Evolutionary conservation across 2,329 filamentous ascomycete genomes (phyloP).

Genomic region (Pseudogymnoascus sp.): DNA sequence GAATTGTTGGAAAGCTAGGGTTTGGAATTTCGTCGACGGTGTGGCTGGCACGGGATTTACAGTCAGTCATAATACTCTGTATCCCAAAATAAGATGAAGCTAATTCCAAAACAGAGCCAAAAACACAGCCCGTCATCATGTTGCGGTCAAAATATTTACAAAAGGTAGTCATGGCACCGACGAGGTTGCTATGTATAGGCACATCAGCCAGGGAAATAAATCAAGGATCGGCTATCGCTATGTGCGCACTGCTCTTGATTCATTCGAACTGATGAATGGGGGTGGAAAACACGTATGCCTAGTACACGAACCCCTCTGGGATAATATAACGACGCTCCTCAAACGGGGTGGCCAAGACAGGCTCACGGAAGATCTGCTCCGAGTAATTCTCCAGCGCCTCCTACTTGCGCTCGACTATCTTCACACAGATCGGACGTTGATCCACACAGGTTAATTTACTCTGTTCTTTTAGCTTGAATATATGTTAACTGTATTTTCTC

Average conservation of each 20-base stretch:
- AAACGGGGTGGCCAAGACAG: conserved; percentile 32
- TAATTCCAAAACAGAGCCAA: conserved; percentile 14
- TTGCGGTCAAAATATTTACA: conserved; percentile 18
- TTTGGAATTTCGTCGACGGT: conserved; percentile 17
- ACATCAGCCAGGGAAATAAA: conserved; percentile 25
- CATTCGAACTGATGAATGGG: conserved; percentile 31
- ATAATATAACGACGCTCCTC: conserved; percentile 35
- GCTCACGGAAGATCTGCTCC: conserved; percentile 31
- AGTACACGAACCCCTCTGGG: conserved; percentile 36
- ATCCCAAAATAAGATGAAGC: neutral
- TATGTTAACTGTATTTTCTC: conserved; percentile 15
- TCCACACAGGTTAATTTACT: conserved; percentile 36
- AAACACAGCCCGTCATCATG: neutral
- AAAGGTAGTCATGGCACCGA: conserved; percentile 11
- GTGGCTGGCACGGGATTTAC: conserved; percentile 14
- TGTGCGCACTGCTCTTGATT: conserved; percentile 31
- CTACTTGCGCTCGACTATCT: conserved; percentile 40
- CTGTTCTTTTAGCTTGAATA: neutral
- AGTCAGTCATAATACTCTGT: neutral
- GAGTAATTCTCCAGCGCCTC: conserved; percentile 31
- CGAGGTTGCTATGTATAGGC: conserved; percentile 35
- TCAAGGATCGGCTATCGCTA: conserved; percentile 28
- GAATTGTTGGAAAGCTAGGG: conserved; percentile 17
- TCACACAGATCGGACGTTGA: conserved; percentile 37
- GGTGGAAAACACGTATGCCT: conserved; percentile 31